Evolutionary conservation across 1,284 basidiomycete genomes (phyloP).

Genomic region (Microbotryum saponariae): DNA sequence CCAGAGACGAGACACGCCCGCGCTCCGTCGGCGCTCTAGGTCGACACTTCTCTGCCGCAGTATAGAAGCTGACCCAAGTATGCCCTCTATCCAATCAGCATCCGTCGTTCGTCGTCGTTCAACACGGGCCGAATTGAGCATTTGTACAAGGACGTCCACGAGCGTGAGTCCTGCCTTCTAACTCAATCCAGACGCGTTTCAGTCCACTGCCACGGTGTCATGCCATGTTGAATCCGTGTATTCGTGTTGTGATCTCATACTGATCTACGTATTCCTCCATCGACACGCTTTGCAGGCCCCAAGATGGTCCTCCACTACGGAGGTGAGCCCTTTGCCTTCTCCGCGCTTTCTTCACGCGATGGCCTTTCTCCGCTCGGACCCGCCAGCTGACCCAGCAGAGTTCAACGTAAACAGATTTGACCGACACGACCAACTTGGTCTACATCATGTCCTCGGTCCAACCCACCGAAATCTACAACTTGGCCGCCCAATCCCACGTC

Average conservation of each 20-base stretch:
- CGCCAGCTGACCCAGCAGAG: neutral
- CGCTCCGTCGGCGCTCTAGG: neutral
- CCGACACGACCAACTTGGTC: conserved; percentile 86
- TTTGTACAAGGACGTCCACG: conserved; percentile 77
- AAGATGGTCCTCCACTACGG: conserved; percentile 85
- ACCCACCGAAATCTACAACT: conserved; percentile 87
- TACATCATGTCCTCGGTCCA: conserved; percentile 82
- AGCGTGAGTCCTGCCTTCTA: conserved; percentile 39
- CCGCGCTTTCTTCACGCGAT: conserved; percentile 40
- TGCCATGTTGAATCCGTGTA: too few relatives aligned
- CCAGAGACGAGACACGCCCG: neutral
- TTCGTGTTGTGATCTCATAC: conserved; percentile 34
- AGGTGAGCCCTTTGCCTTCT: conserved; percentile 38
- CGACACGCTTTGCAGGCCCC: conserved; percentile 30
- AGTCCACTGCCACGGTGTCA: neutral
- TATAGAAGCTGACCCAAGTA: neutral
- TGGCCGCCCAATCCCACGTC: conserved; percentile 92
- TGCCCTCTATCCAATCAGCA: conserved; percentile 51
- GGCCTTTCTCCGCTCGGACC: neutral
- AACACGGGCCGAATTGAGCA: conserved; percentile 86
- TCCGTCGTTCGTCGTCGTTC: conserved; percentile 86
- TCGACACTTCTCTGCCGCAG: too few relatives aligned
- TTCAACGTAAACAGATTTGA: conserved; percentile 43
- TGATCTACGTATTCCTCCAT: neutral
- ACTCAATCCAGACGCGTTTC: too few relatives aligned